Evolutionary conservation across 2,329 filamentous ascomycete species (phyloP).

Genomic region (Ophidiomyces ophidiicola): DNA sequence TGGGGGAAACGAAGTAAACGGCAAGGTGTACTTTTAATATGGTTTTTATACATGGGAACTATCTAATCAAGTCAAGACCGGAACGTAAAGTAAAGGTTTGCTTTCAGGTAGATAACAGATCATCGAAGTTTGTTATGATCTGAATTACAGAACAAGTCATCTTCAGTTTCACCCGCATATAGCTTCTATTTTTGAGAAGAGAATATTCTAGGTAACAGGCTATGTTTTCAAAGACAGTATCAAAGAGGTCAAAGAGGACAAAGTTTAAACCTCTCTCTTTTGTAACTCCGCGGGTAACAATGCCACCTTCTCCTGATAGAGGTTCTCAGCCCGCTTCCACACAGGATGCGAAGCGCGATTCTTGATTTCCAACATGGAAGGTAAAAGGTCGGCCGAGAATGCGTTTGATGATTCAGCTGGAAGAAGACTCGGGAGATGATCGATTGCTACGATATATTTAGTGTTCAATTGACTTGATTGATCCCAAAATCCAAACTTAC

Average conservation of each 20-base stretch:
- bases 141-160: too few relatives aligned
- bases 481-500: too few relatives aligned
- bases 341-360: conserved; percentile 58
- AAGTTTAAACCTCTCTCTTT: conserved; percentile 9
- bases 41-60: too few relatives aligned
- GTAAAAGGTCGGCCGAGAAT: conserved; percentile 67
- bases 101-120: too few relatives aligned
- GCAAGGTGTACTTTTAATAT: too few relatives aligned
- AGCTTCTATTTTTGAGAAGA: too few relatives aligned
- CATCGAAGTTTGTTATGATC: too few relatives aligned
- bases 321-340: conserved; percentile 73
- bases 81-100: too few relatives aligned
- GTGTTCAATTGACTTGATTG: background rate
- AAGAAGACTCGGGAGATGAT: conserved; percentile 71
- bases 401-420: conserved; percentile 78
- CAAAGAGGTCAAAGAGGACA: background rate
- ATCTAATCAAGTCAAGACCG: too few relatives aligned
- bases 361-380: conserved; percentile 64
- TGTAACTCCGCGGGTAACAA: conserved; percentile 45
- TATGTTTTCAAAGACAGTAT: background rate
- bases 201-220: background rate
- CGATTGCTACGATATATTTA: conserved; percentile 39
- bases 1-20: too few relatives aligned
- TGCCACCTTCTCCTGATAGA: conserved; percentile 71
- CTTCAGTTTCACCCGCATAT: too few relatives aligned